phyloP scores from a whole-genome alignment of 2,329 filamentous ascomycete species.

The Cladosporium sp. region DNA sequence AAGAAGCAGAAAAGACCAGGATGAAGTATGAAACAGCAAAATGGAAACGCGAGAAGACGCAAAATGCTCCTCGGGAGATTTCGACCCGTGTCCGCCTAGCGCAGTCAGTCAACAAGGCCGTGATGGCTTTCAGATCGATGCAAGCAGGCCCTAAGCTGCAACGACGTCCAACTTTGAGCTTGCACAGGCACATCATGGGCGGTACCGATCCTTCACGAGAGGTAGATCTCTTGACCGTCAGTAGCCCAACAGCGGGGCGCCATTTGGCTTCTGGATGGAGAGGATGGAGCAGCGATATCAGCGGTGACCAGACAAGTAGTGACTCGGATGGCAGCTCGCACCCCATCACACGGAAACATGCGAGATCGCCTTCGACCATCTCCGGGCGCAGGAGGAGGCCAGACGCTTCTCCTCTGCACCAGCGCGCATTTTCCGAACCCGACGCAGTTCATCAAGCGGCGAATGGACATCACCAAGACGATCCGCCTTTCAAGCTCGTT shows the following conservation, averaged over 20 bases:
- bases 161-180: slow-evolving; percentile 6
- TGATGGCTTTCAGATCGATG: slow-evolving; percentile 17
- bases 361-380: slow-evolving; percentile 3
- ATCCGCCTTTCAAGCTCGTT: slow-evolving; percentile 16
- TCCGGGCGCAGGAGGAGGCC: not conserved
- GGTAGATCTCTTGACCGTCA: slow-evolving; percentile 11
- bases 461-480: slow-evolving; percentile 6
- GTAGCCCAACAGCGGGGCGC: slow-evolving; percentile 6
- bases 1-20: slow-evolving; percentile 23
- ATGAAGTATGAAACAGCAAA: slow-evolving; percentile 28
- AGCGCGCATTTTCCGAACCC: not conserved
- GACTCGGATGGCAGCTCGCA: slow-evolving; percentile 20
- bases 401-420: not conserved
- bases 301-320: slow-evolving; percentile 31
- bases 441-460: not conserved
- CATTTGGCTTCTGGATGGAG: slow-evolving; percentile 18
- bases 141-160: not conserved
- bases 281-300: slow-evolving; percentile 33
- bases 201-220: slow-evolving; percentile 1
- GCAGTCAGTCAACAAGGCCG: slow-evolving; percentile 26
- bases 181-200: slow-evolving; percentile 4
- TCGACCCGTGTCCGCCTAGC: slow-evolving; percentile 28
- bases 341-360: not conserved
- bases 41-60: slow-evolving; percentile 31
- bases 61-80: slow-evolving; percentile 27